These are phyloP conservation scores for Penicillium taxi DNA, from an alignment of 495 filamentous ascomycete genomes.

Conservation along the genomic window DNA sequence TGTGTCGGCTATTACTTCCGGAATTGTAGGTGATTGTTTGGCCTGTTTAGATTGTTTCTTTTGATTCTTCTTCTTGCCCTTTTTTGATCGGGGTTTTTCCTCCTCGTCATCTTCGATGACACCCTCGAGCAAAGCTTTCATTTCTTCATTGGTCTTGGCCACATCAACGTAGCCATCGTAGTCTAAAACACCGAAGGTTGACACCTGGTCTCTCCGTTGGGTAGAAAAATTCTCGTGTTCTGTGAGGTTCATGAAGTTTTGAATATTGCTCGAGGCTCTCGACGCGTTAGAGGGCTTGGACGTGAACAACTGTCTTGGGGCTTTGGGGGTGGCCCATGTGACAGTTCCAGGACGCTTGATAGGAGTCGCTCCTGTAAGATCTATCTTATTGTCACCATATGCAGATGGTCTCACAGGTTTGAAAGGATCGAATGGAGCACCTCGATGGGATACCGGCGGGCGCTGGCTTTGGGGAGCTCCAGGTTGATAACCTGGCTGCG, in stretches of 20 bases:
- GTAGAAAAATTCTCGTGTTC: slow-evolving; percentile 15
- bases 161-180: slow-evolving; percentile 67
- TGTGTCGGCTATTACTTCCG: slow-evolving; percentile 13
- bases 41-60: slow-evolving; percentile 31
- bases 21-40: slow-evolving; percentile 33
- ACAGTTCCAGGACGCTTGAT: slow-evolving; percentile 41
- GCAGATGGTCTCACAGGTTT: slow-evolving; percentile 36
- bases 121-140: slow-evolving; percentile 82
- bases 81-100: slow-evolving; percentile 44
- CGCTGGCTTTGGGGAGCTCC: slow-evolving; percentile 14
- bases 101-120: slow-evolving; percentile 76
- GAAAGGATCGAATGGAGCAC: slow-evolving; percentile 33
- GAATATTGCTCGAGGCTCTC: slow-evolving; percentile 31
- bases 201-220: neutral
- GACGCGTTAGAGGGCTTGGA: slow-evolving; percentile 35
- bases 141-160: slow-evolving; percentile 68
- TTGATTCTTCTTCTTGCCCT: slow-evolving; percentile 38
- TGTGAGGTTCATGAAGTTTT: slow-evolving; percentile 42
- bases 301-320: slow-evolving; percentile 34
- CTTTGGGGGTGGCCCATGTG: slow-evolving; percentile 31
- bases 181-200: slow-evolving; percentile 42
- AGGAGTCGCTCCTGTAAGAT: slow-evolving; percentile 23
- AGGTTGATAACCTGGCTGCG: slow-evolving; percentile 10
- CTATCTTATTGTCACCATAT: slow-evolving; percentile 28
- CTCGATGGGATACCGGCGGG: slow-evolving; percentile 12